Evolutionary conservation across 257 asterid species (phyloP).

Genomic region (Lycium ferocissimum): DNA sequence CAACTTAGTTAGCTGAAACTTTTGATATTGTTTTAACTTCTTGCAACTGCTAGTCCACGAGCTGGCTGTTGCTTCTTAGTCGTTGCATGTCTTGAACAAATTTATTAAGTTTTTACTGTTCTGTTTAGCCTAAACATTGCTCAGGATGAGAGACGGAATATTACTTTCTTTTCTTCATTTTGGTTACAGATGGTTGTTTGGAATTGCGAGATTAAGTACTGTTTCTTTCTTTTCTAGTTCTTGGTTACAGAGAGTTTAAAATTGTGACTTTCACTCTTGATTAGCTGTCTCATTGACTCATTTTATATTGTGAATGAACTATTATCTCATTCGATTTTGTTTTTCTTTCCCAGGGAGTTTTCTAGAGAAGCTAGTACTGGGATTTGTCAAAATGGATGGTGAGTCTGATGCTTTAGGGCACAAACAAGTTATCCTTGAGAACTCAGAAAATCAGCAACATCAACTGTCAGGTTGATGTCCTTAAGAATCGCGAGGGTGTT

Average conservation of each 20-base stretch:
- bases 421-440: background rate
- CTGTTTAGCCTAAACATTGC: slow-evolving; percentile 6
- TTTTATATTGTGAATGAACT: slow-evolving; percentile 6
- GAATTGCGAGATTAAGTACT: background rate
- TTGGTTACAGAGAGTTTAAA: background rate
- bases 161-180: background rate
- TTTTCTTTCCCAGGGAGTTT: background rate
- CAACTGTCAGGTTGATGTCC: background rate
- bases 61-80: background rate
- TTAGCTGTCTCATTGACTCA: background rate
- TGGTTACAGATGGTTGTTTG: background rate
- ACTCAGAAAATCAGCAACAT: background rate
- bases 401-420: background rate
- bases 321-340: background rate
- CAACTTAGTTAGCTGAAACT: background rate
- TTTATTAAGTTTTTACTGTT: background rate
- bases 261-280: background rate
- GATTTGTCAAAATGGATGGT: background rate
- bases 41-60: background rate
- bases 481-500: background rate
- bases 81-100: background rate
- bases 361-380: background rate
- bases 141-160: background rate
- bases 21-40: background rate
- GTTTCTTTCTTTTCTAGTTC: background rate